Percentiles rank a stretch among this genome's conserved stretches.
Evolutionary conservation across 768 basidiomycete species (phyloP).

Genomic region (Panaeolus papilionaceus): DNA sequence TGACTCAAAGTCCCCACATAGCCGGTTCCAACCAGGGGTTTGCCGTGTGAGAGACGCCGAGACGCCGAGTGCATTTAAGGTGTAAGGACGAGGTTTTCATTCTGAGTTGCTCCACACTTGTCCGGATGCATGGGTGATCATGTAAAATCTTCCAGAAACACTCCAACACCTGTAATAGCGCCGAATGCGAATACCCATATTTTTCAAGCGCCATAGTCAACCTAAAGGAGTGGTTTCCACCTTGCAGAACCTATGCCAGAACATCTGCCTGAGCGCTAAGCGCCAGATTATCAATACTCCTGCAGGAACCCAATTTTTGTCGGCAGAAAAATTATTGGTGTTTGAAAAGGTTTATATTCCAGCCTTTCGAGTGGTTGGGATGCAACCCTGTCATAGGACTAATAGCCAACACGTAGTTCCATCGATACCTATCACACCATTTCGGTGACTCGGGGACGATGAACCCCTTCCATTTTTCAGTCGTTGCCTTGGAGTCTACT

Average conservation of each 20-base stretch:
- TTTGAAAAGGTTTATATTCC: too few species aligned
- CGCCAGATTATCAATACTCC: background rate
- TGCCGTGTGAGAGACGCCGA: conserved; percentile 9
- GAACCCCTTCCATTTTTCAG: background rate
- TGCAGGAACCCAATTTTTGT: background rate
- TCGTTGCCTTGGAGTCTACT: background rate
- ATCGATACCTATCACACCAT: background rate
- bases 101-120: background rate
- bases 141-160: background rate
- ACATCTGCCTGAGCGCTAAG: background rate
- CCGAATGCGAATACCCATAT: background rate
- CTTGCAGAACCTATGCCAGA: background rate
- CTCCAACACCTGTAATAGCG: background rate
- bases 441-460: background rate
- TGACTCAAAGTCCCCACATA: background rate
- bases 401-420: background rate
- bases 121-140: background rate
- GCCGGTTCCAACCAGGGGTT: conserved; percentile 2
- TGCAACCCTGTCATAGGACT: background rate
- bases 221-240: background rate
- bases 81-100: background rate
- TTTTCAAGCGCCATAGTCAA: background rate
- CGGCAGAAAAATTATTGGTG: too few species aligned
- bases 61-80: background rate
- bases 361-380: too few species aligned